Percentiles rank a stretch among this genome's conserved stretches.
Conservation (phyloP, 2,329 filamentous ascomycete genomes). For the Arthrobotrys megalospora region DNA sequence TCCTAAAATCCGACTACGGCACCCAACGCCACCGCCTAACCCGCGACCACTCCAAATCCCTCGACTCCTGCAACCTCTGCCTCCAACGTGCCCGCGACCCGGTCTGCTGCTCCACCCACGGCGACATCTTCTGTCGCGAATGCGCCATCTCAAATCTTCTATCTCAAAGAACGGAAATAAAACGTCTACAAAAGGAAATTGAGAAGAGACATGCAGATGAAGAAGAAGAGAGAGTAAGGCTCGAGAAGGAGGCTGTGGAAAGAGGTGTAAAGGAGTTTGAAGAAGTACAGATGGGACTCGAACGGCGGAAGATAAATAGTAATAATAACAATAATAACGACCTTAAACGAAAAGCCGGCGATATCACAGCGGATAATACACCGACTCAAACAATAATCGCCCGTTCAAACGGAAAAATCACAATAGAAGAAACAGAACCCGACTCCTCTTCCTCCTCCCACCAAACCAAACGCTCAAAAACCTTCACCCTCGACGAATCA, state of each 20-base stretch:
- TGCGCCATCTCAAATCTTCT: slow-evolving; percentile 93
- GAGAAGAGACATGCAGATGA: slow-evolving; percentile 76
- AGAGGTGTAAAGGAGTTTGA: slow-evolving; percentile 87
- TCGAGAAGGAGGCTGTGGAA: slow-evolving; percentile 77
- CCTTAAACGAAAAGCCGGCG: slow-evolving; percentile 60
- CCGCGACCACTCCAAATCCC: slow-evolving; percentile 92
- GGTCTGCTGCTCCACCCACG: slow-evolving; percentile 81
- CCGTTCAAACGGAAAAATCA: slow-evolving; percentile 69
- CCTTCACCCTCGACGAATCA: slow-evolving; percentile 81
- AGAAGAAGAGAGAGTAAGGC: slow-evolving; percentile 73
- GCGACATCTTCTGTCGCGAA: slow-evolving; percentile 95
- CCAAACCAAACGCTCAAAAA: slow-evolving; percentile 75
- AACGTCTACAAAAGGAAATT: slow-evolving; percentile 79
- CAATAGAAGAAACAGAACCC: slow-evolving; percentile 68
- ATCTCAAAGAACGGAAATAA: slow-evolving; percentile 91
- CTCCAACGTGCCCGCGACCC: slow-evolving; percentile 85
- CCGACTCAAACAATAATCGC: slow-evolving; percentile 67
- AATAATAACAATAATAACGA: slow-evolving; percentile 25
- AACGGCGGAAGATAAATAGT: slow-evolving; percentile 65
- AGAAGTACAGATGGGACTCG: slow-evolving; percentile 81
- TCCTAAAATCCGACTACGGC: slow-evolving; percentile 86
- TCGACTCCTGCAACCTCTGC: slow-evolving; percentile 89
- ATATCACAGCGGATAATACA: slow-evolving; percentile 62
- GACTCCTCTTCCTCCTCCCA: slow-evolving; percentile 20
- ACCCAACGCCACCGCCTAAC: slow-evolving; percentile 85